These are phyloP conservation scores for Phytophthora parvispora DNA, from an alignment of 352 stramenopile genomes.

Conservation along the genomic window DNA sequence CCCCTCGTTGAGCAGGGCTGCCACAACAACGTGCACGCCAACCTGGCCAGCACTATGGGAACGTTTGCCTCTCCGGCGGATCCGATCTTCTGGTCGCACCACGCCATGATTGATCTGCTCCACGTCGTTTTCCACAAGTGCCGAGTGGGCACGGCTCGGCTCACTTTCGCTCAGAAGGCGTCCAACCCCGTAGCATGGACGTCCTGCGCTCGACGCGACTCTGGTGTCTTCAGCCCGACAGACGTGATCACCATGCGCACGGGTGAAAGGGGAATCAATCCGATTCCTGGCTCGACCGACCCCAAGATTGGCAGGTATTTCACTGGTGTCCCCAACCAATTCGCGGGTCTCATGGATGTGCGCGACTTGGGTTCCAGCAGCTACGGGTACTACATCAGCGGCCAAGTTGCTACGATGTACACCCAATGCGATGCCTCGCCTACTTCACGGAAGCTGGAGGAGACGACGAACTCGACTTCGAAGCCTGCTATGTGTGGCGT, in stretches of 20 bases:
- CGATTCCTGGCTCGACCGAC: constrained; percentile 42
- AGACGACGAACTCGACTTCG: constrained; percentile 13
- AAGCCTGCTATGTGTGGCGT: constrained; percentile 20
- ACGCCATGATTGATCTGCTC: constrained; percentile 74
- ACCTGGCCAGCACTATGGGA: constrained; percentile 62
- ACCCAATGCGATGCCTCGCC: constrained; percentile 43
- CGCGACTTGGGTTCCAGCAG: constrained; percentile 55
- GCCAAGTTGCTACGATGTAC: constrained; percentile 54
- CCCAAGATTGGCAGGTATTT: constrained; percentile 49
- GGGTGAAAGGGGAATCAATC: constrained; percentile 39
- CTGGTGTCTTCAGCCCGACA: constrained; percentile 50
- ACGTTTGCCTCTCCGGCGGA: constrained; percentile 64
- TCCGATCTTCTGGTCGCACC: constrained; percentile 83
- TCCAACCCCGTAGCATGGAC: constrained; percentile 52
- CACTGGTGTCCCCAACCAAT: constrained; percentile 42
- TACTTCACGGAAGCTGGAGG: constrained; percentile 30
- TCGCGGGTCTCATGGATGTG: constrained; percentile 57
- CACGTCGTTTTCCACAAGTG: constrained; percentile 82
- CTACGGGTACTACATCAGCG: constrained; percentile 67
- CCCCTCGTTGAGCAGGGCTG: constrained; percentile 50
- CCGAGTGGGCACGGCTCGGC: constrained; percentile 45
- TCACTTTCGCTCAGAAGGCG: constrained; percentile 65
- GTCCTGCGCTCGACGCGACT: constrained; percentile 56
- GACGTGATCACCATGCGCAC: constrained; percentile 62
- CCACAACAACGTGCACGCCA: constrained; percentile 78